A percentile compares a stretch with the other conserved stretches of the same genome.
phyloP scores from a whole-genome alignment of 2,329 filamentous ascomycete species.

The Elsinoe fawcettii region DNA sequence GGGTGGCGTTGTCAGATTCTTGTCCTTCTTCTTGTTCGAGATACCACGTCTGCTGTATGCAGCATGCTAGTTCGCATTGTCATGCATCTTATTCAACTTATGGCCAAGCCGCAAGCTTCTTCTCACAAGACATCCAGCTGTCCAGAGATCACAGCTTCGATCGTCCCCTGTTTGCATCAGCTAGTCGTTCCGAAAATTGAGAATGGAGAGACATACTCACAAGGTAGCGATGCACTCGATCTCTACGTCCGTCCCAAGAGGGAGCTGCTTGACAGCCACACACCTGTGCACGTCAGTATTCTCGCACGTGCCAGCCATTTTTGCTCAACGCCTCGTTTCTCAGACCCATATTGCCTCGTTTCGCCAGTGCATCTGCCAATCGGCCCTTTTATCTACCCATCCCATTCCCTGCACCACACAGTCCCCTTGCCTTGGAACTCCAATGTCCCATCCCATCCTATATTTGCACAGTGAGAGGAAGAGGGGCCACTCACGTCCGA shows the following conservation, averaged over 20 bases:
- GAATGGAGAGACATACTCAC: slow-evolving; percentile 20
- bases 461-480: not conserved
- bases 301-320: no score
- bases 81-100: not conserved
- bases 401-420: no score
- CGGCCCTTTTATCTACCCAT: not conserved
- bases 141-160: not conserved
- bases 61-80: not conserved
- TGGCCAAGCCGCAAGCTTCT: no score
- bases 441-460: not conserved
- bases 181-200: no score
- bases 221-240: slow-evolving; percentile 44
- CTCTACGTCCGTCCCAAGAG: slow-evolving; percentile 45
- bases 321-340: no score
- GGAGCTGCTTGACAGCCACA: slow-evolving; percentile 46
- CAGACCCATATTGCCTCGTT: not conserved
- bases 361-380: not conserved
- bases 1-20: not conserved
- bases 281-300: slow-evolving; percentile 31
- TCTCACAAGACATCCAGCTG: no score
- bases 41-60: slow-evolving; percentile 1
- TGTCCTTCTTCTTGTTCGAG: not conserved
- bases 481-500: slow-evolving; percentile 23
- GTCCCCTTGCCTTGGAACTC: no score
- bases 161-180: not conserved